Evolutionary conservation across 805 yeast genomes (phyloP).

Genomic region (Spathaspora arborariae): DNA sequence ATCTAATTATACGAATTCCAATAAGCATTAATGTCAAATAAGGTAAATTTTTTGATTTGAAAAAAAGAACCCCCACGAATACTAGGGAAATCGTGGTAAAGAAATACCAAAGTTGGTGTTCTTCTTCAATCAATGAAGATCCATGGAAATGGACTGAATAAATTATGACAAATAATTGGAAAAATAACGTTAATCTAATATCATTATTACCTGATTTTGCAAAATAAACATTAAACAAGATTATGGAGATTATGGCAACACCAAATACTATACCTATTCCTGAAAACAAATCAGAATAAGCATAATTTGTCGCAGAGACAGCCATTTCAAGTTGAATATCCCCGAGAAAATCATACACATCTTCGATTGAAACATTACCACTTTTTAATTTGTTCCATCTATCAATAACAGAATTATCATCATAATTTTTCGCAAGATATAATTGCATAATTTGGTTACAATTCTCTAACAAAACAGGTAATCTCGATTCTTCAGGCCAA

Average conservation of each 20-base stretch:
- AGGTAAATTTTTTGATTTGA: constrained; percentile 1
- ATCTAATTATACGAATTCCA: constrained; percentile 57
- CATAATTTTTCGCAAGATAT: constrained; percentile 33
- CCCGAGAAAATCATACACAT: constrained; percentile 31
- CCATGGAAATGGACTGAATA: constrained; percentile 79
- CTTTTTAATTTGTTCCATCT: constrained; percentile 12
- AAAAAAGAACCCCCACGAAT: constrained; percentile 8
- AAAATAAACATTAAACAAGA: constrained; percentile 16
- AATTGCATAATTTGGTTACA: constrained; percentile 53
- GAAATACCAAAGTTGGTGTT: constrained; percentile 93
- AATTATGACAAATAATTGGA: constrained; percentile 38
- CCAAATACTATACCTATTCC: constrained; percentile 26
- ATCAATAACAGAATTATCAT: constrained; percentile 4
- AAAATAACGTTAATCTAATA: constrained; percentile 15
- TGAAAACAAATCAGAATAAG: constrained; percentile 43
- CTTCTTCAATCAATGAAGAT: constrained; percentile 79
- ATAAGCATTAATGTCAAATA: constrained; percentile 16
- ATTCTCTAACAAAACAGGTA: constrained; percentile 47
- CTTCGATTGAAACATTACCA: constrained; percentile 5
- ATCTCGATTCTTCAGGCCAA: constrained; percentile 38
- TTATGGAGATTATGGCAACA: constrained; percentile 25
- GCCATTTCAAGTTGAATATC: constrained; percentile 50
- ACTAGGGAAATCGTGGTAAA: constrained; percentile 17
- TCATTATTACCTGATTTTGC: constrained; percentile 9
- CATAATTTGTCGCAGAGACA: constrained; percentile 69